Evolutionary conservation across 495 filamentous ascomycete species (phyloP).

Genomic region (Coniosporium apollinis): DNA sequence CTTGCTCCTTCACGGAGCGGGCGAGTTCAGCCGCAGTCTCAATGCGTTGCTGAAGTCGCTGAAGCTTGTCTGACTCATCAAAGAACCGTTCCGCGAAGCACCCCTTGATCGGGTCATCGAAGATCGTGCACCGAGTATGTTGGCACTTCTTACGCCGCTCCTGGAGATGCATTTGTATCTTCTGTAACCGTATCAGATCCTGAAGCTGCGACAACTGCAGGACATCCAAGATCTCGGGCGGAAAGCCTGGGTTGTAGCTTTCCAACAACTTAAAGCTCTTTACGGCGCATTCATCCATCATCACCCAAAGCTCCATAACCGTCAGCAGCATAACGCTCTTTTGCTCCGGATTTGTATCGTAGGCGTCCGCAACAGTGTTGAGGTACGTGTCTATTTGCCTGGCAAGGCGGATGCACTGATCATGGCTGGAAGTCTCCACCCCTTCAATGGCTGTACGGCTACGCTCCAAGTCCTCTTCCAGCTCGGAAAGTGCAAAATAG

Average conservation of each 20-base stretch:
- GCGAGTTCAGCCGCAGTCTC: slow-evolving; percentile 11
- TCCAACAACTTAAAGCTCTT: slow-evolving; percentile 20
- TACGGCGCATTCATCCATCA: slow-evolving; percentile 23
- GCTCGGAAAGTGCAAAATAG: background rate
- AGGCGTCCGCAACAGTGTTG: slow-evolving; percentile 18
- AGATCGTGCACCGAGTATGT: slow-evolving; percentile 22
- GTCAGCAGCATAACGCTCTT: slow-evolving; percentile 28
- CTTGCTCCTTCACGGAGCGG: slow-evolving; percentile 21
- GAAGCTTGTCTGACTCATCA: slow-evolving; percentile 13
- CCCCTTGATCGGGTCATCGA: slow-evolving; percentile 20
- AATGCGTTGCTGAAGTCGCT: slow-evolving; percentile 21
- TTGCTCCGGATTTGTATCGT: slow-evolving; percentile 29
- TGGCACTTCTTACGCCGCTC: slow-evolving; percentile 14
- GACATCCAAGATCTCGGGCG: slow-evolving; percentile 30
- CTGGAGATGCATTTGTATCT: slow-evolving; percentile 31
- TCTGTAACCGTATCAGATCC: slow-evolving; percentile 32
- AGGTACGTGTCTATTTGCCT: slow-evolving; percentile 25
- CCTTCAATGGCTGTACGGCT: background rate
- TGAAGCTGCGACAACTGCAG: slow-evolving; percentile 26
- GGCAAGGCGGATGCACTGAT: slow-evolving; percentile 22
- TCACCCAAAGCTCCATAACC: slow-evolving; percentile 29
- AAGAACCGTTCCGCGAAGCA: slow-evolving; percentile 33
- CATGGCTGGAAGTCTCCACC: background rate
- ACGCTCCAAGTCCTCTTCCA: background rate
- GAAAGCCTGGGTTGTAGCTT: slow-evolving; percentile 25